phyloP scores from a whole-genome alignment of 2,329 filamentous ascomycete species.

The Sarocladiaceae sp. region DNA sequence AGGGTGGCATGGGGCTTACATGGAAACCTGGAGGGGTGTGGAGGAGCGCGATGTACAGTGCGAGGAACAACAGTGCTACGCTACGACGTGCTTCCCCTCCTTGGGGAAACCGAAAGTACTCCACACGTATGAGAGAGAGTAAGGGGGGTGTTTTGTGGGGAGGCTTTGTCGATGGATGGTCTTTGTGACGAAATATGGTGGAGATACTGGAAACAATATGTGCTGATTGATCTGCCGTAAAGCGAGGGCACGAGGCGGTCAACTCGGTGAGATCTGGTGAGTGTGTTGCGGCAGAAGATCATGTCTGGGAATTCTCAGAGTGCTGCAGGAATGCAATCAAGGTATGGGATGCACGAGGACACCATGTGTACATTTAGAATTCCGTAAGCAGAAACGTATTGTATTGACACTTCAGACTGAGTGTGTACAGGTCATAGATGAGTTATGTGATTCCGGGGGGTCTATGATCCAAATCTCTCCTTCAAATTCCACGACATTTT shows the following conservation, averaged over 20 bases:
- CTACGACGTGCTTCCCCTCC: not conserved
- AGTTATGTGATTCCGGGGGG: not conserved
- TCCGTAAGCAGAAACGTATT: not conserved
- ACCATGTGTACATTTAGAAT: not conserved
- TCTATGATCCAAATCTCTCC: not conserved
- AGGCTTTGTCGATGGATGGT: too few species aligned
- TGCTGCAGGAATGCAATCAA: constrained; percentile 6
- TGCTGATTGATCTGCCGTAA: not conserved
- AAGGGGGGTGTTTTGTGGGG: not conserved
- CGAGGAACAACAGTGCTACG: too few species aligned
- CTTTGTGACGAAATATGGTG: too few species aligned
- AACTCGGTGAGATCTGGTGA: not conserved
- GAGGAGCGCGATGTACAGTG: not conserved
- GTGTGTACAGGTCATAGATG: not conserved
- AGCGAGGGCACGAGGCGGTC: not conserved
- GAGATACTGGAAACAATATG: not conserved
- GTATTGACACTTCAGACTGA: not conserved
- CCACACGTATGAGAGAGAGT: not conserved
- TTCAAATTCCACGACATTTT: not conserved
- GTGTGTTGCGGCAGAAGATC: not conserved
- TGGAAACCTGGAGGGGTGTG: not conserved
- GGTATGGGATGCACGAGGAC: not conserved
- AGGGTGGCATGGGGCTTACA: not conserved
- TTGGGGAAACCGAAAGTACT: not conserved
- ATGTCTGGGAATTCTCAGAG: not conserved